Evolutionary conservation across 1,284 basidiomycete genomes (phyloP).

Genomic region (Apiotrichum montevideense): DNA sequence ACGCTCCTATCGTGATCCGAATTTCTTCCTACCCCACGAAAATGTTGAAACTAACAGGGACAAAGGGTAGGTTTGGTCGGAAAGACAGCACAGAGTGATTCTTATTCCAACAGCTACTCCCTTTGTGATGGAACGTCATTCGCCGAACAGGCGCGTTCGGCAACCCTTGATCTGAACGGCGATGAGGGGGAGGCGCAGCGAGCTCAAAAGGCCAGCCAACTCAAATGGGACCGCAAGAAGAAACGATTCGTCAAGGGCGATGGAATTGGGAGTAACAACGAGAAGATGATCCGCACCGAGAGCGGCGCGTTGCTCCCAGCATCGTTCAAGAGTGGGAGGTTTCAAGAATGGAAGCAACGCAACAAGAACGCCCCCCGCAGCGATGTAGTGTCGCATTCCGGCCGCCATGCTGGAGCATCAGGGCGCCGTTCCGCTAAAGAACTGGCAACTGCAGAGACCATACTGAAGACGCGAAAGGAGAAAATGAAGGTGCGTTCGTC

Average conservation of each 20-base stretch:
- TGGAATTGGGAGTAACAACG: constrained; percentile 80
- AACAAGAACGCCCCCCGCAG: background rate
- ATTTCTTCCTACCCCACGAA: constrained; percentile 87
- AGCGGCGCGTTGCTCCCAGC: constrained; percentile 89
- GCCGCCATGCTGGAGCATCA: background rate
- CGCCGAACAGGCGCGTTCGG: constrained; percentile 70
- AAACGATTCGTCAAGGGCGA: constrained; percentile 88
- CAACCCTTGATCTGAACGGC: constrained; percentile 74
- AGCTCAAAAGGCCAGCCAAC: constrained; percentile 59
- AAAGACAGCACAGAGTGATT: background rate
- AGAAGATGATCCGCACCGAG: constrained; percentile 91
- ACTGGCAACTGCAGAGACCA: constrained; percentile 8
- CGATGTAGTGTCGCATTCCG: background rate
- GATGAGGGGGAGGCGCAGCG: constrained; percentile 66
- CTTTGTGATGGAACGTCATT: constrained; percentile 76
- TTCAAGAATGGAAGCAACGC: constrained; percentile 78
- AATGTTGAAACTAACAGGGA: constrained; percentile 80
- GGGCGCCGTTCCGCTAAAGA: constrained; percentile 1
- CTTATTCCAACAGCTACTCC: constrained; percentile 60
- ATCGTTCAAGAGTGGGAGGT: constrained; percentile 84
- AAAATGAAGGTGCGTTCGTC: constrained; percentile 2
- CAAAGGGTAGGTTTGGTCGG: constrained; percentile 61
- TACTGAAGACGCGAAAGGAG: constrained; percentile 1
- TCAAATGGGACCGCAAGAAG: constrained; percentile 93
- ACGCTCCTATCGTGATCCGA: constrained; percentile 63